These are phyloP conservation scores for Xylaria sp. DNA, from an alignment of 2,329 filamentous ascomycete genomes.

Conservation along the genomic window DNA sequence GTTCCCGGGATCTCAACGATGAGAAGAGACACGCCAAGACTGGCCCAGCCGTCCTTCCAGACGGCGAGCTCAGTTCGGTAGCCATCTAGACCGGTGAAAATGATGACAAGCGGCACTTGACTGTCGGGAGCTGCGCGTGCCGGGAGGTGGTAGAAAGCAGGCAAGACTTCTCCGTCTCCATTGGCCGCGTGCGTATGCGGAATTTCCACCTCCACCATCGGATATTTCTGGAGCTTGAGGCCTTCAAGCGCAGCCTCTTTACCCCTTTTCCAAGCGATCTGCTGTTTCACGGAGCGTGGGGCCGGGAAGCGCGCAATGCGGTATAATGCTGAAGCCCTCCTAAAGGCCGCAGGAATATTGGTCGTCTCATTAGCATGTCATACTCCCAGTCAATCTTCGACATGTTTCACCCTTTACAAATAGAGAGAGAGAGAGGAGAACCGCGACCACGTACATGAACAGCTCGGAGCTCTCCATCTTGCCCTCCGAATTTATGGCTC, in stretches of 20 bases:
- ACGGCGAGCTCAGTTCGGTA: slow-evolving; percentile 51
- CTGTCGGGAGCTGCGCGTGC: slow-evolving; percentile 35
- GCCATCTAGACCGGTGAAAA: slow-evolving; percentile 48
- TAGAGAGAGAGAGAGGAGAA: too few species aligned
- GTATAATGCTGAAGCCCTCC: slow-evolving; percentile 50
- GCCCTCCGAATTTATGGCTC: slow-evolving; percentile 38
- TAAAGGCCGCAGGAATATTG: slow-evolving; percentile 18
- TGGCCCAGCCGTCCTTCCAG: slow-evolving; percentile 50
- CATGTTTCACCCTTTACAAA: not conserved
- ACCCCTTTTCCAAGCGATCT: slow-evolving; percentile 45
- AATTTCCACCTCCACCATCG: slow-evolving; percentile 48
- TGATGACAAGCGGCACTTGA: slow-evolving; percentile 44
- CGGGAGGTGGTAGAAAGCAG: slow-evolving; percentile 48
- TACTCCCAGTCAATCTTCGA: not conserved
- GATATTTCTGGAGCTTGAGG: slow-evolving; percentile 44
- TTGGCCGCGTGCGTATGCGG: slow-evolving; percentile 45
- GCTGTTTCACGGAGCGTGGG: slow-evolving; percentile 48
- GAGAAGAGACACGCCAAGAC: slow-evolving; percentile 60
- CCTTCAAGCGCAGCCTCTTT: slow-evolving; percentile 49
- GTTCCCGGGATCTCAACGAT: slow-evolving; percentile 68
- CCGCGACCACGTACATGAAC: slow-evolving; percentile 46
- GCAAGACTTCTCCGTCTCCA: slow-evolving; percentile 45
- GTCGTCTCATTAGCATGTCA: not conserved
- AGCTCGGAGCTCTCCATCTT: slow-evolving; percentile 48
- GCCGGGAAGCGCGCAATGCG: slow-evolving; percentile 52